Evolutionary conservation across 768 basidiomycete genomes (phyloP), one percentile per base, ranked within the genome.

Genomic region (Kwoniella sp.): DNA sequence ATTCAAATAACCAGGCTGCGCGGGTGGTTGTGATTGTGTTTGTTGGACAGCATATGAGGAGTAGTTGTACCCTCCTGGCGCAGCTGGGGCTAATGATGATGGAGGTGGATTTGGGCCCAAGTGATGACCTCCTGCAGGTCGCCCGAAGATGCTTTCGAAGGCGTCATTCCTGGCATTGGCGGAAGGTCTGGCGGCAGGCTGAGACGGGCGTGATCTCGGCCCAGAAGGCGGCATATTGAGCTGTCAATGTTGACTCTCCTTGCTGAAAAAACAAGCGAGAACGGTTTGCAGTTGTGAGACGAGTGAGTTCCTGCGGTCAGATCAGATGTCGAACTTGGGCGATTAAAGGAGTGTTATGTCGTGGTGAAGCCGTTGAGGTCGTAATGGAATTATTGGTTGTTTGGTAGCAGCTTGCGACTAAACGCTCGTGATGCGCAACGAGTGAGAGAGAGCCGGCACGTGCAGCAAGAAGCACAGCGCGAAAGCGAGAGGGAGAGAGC

Each of bases 71-170:
- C 60, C 58, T 51, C 8, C 40, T 44, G 40, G 17, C 4, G 40
- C 40, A 19, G 4, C 55, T 37, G 60, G 19, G 25, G 55, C 29
- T 51, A 57, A 26, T 33, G 61, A 27, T 60, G 51, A 24, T 24
- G 60, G 40, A 55, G 47, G 48, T 53, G 61, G 67, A 27, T 27
- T 50, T 15, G 59, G 29, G 1, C 67, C 66, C 10, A 74, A 27
- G 55, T 80, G 79, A 67, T 80, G 79, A 8, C 65, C 71, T 6
- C 67, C 77, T 7, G 79, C 73, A 25, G 77, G 74, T 49, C 77
- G 56, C 22, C 79, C 79, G 58, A 80, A 80, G 64, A 80, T 80
- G 62, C 69, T 77, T 51, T 78, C 77, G 57, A 80, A 80, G 1
- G 68, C 77, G 33, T 77, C 76, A 63, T 80, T 77, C 26, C 79